Percentiles rank a stretch among this genome's conserved stretches.
Conservation (phyloP, 805 yeast genomes). For the Wickerhamiella occidentalis region DNA sequence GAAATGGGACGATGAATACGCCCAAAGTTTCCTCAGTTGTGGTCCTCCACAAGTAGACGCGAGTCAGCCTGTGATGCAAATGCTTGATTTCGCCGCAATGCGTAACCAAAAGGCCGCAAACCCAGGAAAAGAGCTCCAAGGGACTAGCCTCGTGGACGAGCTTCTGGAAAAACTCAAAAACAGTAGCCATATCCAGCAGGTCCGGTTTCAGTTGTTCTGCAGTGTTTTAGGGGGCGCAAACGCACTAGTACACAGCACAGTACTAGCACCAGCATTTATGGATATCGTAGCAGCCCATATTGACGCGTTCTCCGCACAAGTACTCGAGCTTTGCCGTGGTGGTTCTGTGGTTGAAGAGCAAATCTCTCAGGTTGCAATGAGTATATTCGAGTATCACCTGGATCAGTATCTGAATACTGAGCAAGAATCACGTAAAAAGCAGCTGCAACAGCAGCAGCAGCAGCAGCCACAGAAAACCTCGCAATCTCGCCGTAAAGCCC, state of each 20-base stretch:
- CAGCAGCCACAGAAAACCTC: constrained; percentile 16
- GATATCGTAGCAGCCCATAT: background rate
- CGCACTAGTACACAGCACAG: background rate
- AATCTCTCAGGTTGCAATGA: constrained; percentile 12
- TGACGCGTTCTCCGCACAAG: constrained; percentile 2
- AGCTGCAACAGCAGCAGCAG: constrained; percentile 5
- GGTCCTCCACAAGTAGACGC: constrained; percentile 14
- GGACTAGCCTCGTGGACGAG: constrained; percentile 23
- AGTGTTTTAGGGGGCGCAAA: background rate
- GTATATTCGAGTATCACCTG: constrained; percentile 19
- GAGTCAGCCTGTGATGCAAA: constrained; percentile 24
- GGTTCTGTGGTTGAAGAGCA: background rate
- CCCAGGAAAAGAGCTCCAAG: constrained; percentile 19
- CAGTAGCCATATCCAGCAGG: constrained; percentile 31
- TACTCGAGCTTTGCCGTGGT: constrained; percentile 1
- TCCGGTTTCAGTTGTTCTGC: constrained; percentile 27
- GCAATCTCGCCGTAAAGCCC: background rate
- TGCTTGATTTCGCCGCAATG: constrained; percentile 24
- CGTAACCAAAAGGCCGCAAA: constrained; percentile 6
- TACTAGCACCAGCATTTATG: background rate
- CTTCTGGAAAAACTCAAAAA: constrained; percentile 4
- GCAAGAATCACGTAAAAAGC: constrained; percentile 5
- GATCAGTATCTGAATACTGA: constrained; percentile 16
- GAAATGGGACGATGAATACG: constrained; percentile 28
- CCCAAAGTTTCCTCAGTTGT: constrained; percentile 21